Evolutionary conservation across 2,329 filamentous ascomycete genomes (phyloP).

Genomic region (Colletotrichum scovillei): DNA sequence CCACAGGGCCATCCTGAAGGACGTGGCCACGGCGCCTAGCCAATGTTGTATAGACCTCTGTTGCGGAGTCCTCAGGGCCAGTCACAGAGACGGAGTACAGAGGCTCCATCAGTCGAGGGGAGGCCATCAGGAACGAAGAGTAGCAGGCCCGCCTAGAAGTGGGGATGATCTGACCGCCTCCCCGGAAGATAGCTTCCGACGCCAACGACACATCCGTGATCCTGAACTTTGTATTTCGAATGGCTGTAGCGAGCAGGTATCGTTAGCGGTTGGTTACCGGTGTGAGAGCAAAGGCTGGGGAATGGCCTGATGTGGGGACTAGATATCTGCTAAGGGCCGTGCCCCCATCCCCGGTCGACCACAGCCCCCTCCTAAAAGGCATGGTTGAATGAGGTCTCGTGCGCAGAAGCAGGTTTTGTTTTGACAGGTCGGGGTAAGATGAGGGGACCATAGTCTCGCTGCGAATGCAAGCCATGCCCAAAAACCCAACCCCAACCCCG

Average conservation of each 20-base stretch:
- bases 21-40: conserved; percentile 91
- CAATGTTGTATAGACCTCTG: conserved; percentile 90
- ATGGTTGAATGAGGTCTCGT: conserved; percentile 25
- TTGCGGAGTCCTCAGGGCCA: conserved; percentile 88
- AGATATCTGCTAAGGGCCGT: conserved; percentile 18
- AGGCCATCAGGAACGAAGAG: conserved; percentile 96
- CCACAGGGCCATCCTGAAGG: conserved; percentile 91
- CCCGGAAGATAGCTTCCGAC: conserved; percentile 91
- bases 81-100: conserved; percentile 94
- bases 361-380: conserved; percentile 13
- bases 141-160: conserved; percentile 94
- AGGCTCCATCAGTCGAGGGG: conserved; percentile 95
- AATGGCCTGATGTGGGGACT: conserved; percentile 28
- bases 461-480: conserved; percentile 30
- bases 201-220: conserved; percentile 91
- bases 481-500: conserved; percentile 24
- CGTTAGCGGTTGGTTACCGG: conserved; percentile 40
- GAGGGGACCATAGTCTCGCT: conserved; percentile 10
- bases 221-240: conserved; percentile 97
- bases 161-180: conserved; percentile 96
- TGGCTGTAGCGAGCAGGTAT: conserved; percentile 66
- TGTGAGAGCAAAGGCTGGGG: conserved; percentile 11
- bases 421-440: conserved; percentile 11
- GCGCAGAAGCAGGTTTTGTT: conserved; percentile 28
- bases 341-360: conserved; percentile 29